Base-by-base conservation (phyloP, 2,329 filamentous ascomycete genomes). In the Arthrobotrys sinensis region DNA sequence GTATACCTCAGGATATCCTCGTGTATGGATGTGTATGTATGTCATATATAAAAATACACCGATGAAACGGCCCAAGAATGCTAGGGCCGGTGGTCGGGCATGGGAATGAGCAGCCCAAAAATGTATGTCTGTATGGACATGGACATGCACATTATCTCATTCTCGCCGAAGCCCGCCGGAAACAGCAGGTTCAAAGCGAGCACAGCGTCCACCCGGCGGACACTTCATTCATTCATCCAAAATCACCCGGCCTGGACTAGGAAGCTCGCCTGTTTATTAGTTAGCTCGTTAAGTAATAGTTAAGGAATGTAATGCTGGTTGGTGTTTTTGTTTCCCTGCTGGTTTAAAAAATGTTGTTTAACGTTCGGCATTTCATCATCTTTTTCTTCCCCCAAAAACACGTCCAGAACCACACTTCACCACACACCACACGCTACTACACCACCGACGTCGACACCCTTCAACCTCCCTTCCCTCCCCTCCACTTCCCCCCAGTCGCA, bases 171-270 rank as follows among this genome's bases (percentile, higher is more conserved):
- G 28, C 14, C 21, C 10, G 12, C 71, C 65, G 72, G 66, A 77
- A 71, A 45, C 48, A 77, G 66, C 7, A 77, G 73, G 73, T 71
- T 66, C 64, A 43, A 64, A 32, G 38, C 64, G 63, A 75, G 36
- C 28, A 16, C 38, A 55, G 48, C 21, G 43, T 19, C 40, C 63
- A 28, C 21, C 64, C 72, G 72, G 72, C 72, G 66, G 73, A 48
- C 66, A 71, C 73, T 77, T 60, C 66, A 28, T 3, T 24, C 64
- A 40, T 38, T 46, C 19, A 12, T 53, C 52, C 36, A 52, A 43
- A 50, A 50, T 34, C 28, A 32, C 24, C 50, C 50, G 52, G n/a
- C 32, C n/a, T 38, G 10, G 24, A 21, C 52, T 38, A 38, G 52
- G 52, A 57, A 57, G 52, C 10, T 57, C n/a, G 10, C 19, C 36